Conservation (phyloP, 495 filamentous ascomycete genomes). For the Aspergillus funiculosus region DNA sequence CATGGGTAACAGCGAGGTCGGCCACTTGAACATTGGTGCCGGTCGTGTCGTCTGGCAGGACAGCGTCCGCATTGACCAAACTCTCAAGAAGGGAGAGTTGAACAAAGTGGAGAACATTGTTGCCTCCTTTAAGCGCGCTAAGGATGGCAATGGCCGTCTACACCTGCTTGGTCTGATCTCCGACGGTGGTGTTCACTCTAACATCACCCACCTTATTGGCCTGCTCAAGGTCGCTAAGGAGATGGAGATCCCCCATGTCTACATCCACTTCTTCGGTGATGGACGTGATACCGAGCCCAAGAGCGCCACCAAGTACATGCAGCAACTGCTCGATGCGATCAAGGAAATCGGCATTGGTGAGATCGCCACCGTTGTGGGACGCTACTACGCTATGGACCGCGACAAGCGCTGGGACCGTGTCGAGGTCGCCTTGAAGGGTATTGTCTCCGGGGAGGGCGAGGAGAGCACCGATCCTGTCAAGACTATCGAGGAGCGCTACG, state of each 20-base stretch:
- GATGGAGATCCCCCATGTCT: conserved; percentile 78
- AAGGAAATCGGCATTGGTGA: conserved; percentile 81
- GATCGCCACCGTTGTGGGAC: conserved; percentile 88
- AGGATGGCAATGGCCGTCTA: conserved; percentile 82
- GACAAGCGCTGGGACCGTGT: conserved; percentile 98
- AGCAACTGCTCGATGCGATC: conserved; percentile 68
- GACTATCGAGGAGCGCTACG: conserved; percentile 83
- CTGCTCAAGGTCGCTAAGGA: conserved; percentile 86
- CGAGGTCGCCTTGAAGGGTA: conserved; percentile 79
- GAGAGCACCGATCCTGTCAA: conserved; percentile 74
- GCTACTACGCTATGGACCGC: conserved; percentile 99
- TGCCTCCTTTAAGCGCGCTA: conserved; percentile 72
- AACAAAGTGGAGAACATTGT: conserved; percentile 71
- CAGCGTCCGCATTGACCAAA: conserved; percentile 94
- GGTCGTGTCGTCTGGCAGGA: conserved; percentile 99
- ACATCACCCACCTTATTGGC: conserved; percentile 86
- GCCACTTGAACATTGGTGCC: conserved; percentile 96
- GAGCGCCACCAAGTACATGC: conserved; percentile 78
- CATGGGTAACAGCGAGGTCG: conserved; percentile 98
- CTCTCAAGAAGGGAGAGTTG: conserved; percentile 83
- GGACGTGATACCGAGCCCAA: conserved; percentile 97
- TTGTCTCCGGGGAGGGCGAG: conserved; percentile 82
- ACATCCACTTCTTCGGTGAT: conserved; percentile 98
- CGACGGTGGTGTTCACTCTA: conserved; percentile 93
- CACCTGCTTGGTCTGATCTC: conserved; percentile 87